Evolutionary conservation across 306 rosid genomes (phyloP).

Genomic region (Abrus precatorius): DNA sequence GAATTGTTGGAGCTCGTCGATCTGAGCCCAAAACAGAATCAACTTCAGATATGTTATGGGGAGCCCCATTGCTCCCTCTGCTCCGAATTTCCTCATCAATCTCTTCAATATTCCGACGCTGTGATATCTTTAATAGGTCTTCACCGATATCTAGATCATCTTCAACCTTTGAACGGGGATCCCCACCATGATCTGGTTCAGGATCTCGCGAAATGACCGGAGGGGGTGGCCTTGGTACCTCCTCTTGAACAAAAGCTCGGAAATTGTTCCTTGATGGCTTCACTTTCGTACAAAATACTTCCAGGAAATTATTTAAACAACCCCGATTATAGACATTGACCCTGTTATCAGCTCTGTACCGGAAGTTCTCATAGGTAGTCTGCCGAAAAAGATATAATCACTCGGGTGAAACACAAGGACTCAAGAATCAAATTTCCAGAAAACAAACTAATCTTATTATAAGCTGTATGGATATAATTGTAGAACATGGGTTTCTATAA

Average conservation of each 20-base stretch:
- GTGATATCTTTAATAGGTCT: conserved; percentile 91
- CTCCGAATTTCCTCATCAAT: conserved; percentile 79
- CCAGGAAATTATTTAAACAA: conserved; percentile 77
- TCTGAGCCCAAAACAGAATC: conserved; percentile 80
- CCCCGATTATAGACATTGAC: conserved; percentile 75
- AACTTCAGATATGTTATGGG: conserved; percentile 64
- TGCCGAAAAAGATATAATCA: conserved; percentile 54
- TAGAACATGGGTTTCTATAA: neutral
- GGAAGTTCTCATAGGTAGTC: conserved; percentile 94
- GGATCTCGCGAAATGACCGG: conserved; percentile 54
- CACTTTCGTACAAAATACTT: conserved; percentile 80
- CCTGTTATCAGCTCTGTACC: conserved; percentile 83
- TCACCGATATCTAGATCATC: conserved; percentile 94
- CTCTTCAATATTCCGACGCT: conserved; percentile 84
- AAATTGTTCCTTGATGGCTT: conserved; percentile 87
- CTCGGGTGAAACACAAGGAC: neutral
- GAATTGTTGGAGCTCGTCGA: conserved; percentile 76
- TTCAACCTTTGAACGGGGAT: conserved; percentile 87
- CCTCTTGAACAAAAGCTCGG: conserved; percentile 81
- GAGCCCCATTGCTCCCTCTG: conserved; percentile 85
- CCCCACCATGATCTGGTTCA: conserved; percentile 64
- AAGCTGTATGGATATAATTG: neutral
- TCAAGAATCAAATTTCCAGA: neutral
- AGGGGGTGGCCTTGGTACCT: conserved; percentile 66
- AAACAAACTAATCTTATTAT: conserved; percentile 23